Conservation (phyloP, 1,139 yeast species). For the Hyphopichia pseudoburtonii region DNA sequence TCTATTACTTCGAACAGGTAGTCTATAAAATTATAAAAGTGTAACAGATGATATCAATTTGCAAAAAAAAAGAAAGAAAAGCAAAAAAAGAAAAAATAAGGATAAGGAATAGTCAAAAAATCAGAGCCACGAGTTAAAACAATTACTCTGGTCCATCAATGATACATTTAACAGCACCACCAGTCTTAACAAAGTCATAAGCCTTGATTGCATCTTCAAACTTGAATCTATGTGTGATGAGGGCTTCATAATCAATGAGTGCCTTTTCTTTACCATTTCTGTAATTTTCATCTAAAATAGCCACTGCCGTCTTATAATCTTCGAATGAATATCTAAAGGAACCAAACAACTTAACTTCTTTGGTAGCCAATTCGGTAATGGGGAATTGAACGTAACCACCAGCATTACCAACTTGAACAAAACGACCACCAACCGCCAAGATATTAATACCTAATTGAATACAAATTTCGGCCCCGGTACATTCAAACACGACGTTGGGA, state of each 20-base stretch:
- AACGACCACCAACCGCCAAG: constrained; percentile 61
- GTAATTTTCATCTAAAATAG: constrained; percentile 59
- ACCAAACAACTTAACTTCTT: constrained; percentile 71
- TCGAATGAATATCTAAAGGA: constrained; percentile 80
- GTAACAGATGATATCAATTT: background rate
- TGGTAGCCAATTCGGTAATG: constrained; percentile 65
- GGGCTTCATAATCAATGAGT: constrained; percentile 45
- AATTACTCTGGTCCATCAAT: constrained; percentile 45
- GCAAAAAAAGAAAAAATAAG: background rate
- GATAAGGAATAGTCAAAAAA: background rate
- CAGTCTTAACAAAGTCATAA: constrained; percentile 62
- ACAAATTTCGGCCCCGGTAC: constrained; percentile 73
- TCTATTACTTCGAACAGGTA: too few species aligned
- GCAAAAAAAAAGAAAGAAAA: background rate
- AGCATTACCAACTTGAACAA: constrained; percentile 79
- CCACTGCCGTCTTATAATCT: constrained; percentile 75
- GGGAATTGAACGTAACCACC: constrained; percentile 69
- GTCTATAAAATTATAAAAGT: too few species aligned
- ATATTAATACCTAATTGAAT: constrained; percentile 62
- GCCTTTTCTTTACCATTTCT: constrained; percentile 56
- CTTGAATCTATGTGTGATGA: constrained; percentile 76
- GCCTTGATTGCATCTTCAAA: constrained; percentile 80
- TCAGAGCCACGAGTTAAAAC: background rate
- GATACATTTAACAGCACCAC: constrained; percentile 47
- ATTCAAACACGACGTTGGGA: constrained; percentile 67